Percentiles rank a stretch among this genome's conserved stretches.
phyloP scores from a whole-genome alignment of 2,329 filamentous ascomycete genomes.

The Calcarisporium arbuscula region DNA sequence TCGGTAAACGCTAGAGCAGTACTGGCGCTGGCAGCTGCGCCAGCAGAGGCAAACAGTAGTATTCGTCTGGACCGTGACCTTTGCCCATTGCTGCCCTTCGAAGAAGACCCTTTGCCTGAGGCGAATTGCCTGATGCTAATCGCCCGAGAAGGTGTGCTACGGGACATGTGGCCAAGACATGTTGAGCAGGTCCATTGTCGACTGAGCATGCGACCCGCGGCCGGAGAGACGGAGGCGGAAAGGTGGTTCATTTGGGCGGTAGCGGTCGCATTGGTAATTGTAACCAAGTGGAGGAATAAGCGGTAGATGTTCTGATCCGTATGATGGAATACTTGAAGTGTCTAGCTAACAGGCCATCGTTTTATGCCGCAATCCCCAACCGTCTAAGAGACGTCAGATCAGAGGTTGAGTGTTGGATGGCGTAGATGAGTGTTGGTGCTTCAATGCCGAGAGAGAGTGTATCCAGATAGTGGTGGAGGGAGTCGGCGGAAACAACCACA shows the following conservation, averaged over 20 bases:
- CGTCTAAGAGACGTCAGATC: too few relatives aligned
- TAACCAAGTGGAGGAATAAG: too few relatives aligned
- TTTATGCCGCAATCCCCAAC: too few relatives aligned
- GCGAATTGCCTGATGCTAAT: constrained; percentile 22
- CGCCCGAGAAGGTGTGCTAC: constrained; percentile 20
- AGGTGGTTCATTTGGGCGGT: constrained; percentile 35
- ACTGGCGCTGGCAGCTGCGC: constrained; percentile 43
- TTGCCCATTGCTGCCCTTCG: constrained; percentile 14
- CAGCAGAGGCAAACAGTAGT: constrained; percentile 44
- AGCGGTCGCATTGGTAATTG: too few relatives aligned
- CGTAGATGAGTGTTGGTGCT: too few relatives aligned
- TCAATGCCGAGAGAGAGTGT: too few relatives aligned
- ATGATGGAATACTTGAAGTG: too few relatives aligned
- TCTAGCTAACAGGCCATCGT: too few relatives aligned
- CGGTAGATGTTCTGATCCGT: too few relatives aligned
- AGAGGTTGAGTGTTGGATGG: too few relatives aligned
- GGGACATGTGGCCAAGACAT: constrained; percentile 35
- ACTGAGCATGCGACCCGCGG: constrained; percentile 29
- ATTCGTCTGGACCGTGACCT: constrained; percentile 19
- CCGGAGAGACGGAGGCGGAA: constrained; percentile 30
- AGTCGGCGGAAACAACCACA: too few relatives aligned
- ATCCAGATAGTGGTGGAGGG: too few relatives aligned
- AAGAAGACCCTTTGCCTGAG: constrained; percentile 18
- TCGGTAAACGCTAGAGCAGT: constrained; percentile 50
- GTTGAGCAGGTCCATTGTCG: constrained; percentile 40